Percentiles rank a stretch among this genome's conserved stretches.
These are phyloP conservation scores for Aspergillus thermomutatus DNA, from an alignment of 2,329 filamentous ascomycete genomes.

Conservation along the genomic window DNA sequence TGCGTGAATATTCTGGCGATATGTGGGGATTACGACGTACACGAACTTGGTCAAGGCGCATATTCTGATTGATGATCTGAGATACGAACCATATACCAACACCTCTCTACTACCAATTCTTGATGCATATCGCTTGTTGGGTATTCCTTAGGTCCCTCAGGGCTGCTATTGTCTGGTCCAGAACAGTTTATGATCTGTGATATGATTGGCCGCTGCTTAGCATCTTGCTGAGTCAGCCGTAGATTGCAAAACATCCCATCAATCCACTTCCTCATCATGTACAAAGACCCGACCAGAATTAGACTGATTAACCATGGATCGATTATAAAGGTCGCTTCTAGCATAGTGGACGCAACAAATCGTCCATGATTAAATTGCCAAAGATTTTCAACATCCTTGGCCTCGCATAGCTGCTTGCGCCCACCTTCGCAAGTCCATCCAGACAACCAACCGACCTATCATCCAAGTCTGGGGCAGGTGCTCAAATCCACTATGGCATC, in stretches of 20 bases:
- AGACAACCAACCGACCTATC: conserved; percentile 9
- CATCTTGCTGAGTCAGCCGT: conserved; percentile 4
- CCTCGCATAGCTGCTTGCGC: no score
- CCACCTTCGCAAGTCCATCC: neutral
- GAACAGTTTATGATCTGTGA: neutral
- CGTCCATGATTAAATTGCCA: neutral
- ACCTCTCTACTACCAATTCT: neutral
- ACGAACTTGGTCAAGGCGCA: neutral
- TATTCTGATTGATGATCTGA: neutral
- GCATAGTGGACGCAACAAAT: neutral
- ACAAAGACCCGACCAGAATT: neutral
- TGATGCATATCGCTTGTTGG: no score
- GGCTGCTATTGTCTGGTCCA: neutral
- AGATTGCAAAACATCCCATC: neutral
- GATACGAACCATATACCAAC: neutral
- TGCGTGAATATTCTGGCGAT: neutral
- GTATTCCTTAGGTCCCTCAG: no score
- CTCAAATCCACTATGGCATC: conserved; percentile 11
- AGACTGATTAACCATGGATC: neutral
- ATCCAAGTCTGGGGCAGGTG: neutral
- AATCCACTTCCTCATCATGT: neutral
- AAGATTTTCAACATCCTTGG: neutral
- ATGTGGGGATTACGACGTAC: neutral
- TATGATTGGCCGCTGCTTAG: neutral
- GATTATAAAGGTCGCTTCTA: neutral